Evolutionary conservation across 2,329 filamentous ascomycete genomes (phyloP), one percentile per base, ranked within the genome.

Genomic region (Aspergillus versicolor): DNA sequence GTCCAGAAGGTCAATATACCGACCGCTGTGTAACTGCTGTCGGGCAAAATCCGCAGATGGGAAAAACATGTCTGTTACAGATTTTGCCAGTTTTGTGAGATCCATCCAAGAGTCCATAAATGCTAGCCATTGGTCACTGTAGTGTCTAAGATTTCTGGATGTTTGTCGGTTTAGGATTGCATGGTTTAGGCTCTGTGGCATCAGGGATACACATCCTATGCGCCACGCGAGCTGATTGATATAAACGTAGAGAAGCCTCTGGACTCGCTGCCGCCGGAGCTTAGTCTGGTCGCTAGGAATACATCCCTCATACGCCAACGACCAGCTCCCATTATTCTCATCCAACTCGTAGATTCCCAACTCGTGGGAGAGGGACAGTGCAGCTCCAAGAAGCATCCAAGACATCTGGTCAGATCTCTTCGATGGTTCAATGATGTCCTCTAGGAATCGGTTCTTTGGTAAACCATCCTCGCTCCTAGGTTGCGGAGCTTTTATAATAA

Each of bases 321-420:
- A 57, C 37, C 60, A 59, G 58, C 50, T 54, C 71, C 17, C 70
- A 19, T 73, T 76, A 41, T 61, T 67, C 44, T 70, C 70, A 38
- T 73, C 70, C 32, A 77, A 73, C 49, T 81, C 75, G 58, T 82
- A 78, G n/a, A 84, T 71, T 2, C 81, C 77, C 22, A 83, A 68
- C 60, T 83, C 81, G 52, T 83, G 80, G 1, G 80, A 78, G 12
- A 84, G 70, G 3, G 80, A 81, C 22, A 82, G 64, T 0, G 80
- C 82, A 61, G 78, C 80, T 2, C 82, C 82, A 41, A 85, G 75
- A 19, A 84, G 63, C 78, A 84, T 84, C 82, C 82, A 85, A 1
- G 82, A 84, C 82, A 85, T 84, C 3, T 82, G 77, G 62, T 84
- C 82, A 0, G 80, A 84, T 54, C 80, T 72, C 57, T 79, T 78